These are phyloP conservation scores for Picea mariana DNA, from an alignment of 83 land plant genomes.

Conservation along the genomic window DNA sequence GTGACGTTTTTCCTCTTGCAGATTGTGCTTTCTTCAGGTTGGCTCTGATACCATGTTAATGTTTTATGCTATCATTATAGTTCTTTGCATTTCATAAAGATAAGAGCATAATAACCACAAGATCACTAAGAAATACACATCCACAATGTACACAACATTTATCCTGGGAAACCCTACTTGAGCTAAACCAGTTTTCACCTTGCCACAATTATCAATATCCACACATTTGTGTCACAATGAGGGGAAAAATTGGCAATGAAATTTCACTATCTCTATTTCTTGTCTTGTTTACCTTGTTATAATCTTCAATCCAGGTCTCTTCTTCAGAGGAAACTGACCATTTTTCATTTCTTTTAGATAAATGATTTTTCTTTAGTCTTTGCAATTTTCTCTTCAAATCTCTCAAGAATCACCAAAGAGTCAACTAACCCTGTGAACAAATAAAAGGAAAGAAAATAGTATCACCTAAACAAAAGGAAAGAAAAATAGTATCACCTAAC, in stretches of 20 bases:
- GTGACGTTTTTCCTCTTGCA: no score
- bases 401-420: conserved; percentile 63
- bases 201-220: conserved; percentile 17
- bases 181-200: conserved; percentile 90
- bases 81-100: no score
- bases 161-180: no score
- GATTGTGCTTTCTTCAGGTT: no score
- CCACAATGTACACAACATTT: no score
- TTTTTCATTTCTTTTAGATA: conserved; percentile 89
- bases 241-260: no score
- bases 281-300: conserved; percentile 65
- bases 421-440: conserved; percentile 70
- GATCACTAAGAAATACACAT: no score
- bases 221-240: neutral
- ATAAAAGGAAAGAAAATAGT: neutral
- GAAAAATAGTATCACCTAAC: no score
- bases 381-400: conserved; percentile 71
- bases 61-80: no score
- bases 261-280: neutral
- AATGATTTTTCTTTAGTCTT: conserved; percentile 79
- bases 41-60: no score
- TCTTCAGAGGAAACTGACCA: conserved; percentile 95
- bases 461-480: neutral
- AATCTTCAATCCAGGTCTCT: conserved; percentile 97
- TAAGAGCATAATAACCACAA: no score